phyloP scores from a whole-genome alignment of 768 basidiomycete genomes.

The Crassisporium funariophilum region DNA sequence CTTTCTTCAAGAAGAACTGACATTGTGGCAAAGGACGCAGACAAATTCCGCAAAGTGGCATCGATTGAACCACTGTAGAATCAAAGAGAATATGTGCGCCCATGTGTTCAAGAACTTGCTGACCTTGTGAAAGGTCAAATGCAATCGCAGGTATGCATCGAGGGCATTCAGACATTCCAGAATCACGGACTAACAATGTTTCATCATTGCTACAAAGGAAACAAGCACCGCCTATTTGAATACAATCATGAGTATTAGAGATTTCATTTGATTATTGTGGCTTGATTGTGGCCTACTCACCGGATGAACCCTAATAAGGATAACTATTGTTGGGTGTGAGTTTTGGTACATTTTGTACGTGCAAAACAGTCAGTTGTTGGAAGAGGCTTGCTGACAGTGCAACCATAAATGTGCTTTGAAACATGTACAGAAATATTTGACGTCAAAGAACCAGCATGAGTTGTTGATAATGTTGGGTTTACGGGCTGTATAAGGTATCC shows the following conservation, averaged over 20 bases:
- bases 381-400: conserved; percentile 16
- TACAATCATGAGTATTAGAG: neutral
- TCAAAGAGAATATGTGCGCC: conserved; percentile 20
- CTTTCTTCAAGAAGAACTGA: conserved; percentile 10
- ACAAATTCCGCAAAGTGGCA: conserved; percentile 20
- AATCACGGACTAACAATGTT: neutral
- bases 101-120: conserved; percentile 17
- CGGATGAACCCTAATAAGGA: conserved; percentile 12
- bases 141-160: conserved; percentile 8
- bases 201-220: conserved; percentile 14
- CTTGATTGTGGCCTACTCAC: neutral
- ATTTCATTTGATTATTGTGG: neutral
- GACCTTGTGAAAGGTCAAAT: conserved; percentile 8
- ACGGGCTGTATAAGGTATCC: conserved; percentile 12
- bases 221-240: conserved; percentile 13
- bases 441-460: neutral
- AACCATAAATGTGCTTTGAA: conserved; percentile 16
- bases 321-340: conserved; percentile 6
- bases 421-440: conserved; percentile 16
- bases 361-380: neutral
- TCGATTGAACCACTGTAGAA: neutral
- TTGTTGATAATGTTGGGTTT: conserved; percentile 15
- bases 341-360: conserved; percentile 13
- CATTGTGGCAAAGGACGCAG: conserved; percentile 15
- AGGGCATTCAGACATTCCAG: conserved; percentile 4